These are phyloP conservation scores for Coriaria nepalensis DNA, from an alignment of 306 rosid species.

Conservation along the genomic window DNA sequence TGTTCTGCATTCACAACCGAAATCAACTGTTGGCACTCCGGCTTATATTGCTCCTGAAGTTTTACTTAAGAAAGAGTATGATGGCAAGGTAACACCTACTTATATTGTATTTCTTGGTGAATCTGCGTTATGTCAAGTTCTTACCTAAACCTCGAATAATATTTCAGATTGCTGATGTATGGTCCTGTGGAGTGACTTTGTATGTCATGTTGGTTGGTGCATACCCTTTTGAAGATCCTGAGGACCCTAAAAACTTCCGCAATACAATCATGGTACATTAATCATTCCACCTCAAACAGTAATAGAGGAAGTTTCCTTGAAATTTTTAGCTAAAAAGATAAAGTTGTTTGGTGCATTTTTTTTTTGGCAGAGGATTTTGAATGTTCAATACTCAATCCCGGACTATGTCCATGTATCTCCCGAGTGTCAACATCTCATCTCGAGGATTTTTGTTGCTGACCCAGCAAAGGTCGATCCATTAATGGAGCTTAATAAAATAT, in stretches of 20 bases:
- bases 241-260: slow-evolving; percentile 90
- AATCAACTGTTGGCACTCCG: slow-evolving; percentile 95
- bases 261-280: slow-evolving; percentile 64
- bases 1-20: slow-evolving; percentile 90
- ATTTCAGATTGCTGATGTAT: slow-evolving; percentile 85
- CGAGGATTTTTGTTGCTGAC: slow-evolving; percentile 82
- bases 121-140: not conserved
- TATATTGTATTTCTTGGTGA: not conserved
- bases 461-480: slow-evolving; percentile 53
- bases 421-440: slow-evolving; percentile 73
- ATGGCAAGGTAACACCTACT: slow-evolving; percentile 67
- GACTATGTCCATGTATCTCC: slow-evolving; percentile 86
- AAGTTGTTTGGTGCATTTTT: slow-evolving; percentile 1
- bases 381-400: slow-evolving; percentile 88
- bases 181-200: slow-evolving; percentile 98
- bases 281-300: slow-evolving; percentile 2
- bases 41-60: slow-evolving; percentile 97
- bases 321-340: slow-evolving; percentile 12
- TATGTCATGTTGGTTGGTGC: slow-evolving; percentile 99
- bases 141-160: not conserved
- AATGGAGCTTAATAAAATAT: no score
- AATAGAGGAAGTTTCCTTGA: no score
- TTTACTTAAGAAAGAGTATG: slow-evolving; percentile 89
- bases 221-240: slow-evolving; percentile 93
- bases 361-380: slow-evolving; percentile 71